Evolutionary conservation across 164 flowering plant genomes (phyloP).

Genomic region (Vitis vinifera): ASM3070453v1 NC_081815.1:5735001-5735500

Average conservation of each 20-base stretch:
- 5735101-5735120: conserved; percentile 26
- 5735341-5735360: too few species aligned
- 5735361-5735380: too few species aligned
- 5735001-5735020: conserved; percentile 9
- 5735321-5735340: too few species aligned
- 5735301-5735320: background rate
- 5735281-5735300: too few species aligned
- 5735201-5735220: conserved; percentile 71
- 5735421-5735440: too few species aligned
- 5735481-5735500: conserved; percentile 59
- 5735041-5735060: conserved; percentile 45
- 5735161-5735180: conserved; percentile 53
- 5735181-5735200: conserved; percentile 52
- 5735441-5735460: too few species aligned
- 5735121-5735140: conserved; percentile 49
- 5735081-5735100: conserved; percentile 44
- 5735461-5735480: conserved; percentile 5
- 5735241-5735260: conserved; percentile 62
- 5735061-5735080: conserved; percentile 62
- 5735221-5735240: conserved; percentile 72
- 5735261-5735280: background rate
- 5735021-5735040: conserved; percentile 44
- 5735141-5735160: conserved; percentile 68
- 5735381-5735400: too few species aligned
- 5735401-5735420: too few species aligned